Evolutionary conservation across 2,329 filamentous ascomycete genomes (phyloP).

Genomic region (Fusarium equiseti): DNA sequence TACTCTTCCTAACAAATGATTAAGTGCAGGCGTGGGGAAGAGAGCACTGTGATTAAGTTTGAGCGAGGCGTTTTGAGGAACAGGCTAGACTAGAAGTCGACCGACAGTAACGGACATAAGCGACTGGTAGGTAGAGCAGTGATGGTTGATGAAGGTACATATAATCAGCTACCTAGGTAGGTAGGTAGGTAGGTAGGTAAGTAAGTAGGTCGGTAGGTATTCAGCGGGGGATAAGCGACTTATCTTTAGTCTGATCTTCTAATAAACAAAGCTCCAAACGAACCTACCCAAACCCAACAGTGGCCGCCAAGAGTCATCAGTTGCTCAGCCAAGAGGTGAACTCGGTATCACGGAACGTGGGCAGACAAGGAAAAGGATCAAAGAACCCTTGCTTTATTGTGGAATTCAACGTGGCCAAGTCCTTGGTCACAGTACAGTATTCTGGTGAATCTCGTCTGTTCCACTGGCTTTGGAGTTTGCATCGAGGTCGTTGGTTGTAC

Average conservation of each 20-base stretch:
- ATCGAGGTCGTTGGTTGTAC: constrained; percentile 7
- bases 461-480: constrained; percentile 3
- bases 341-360: constrained; percentile 30
- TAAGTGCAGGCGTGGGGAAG: constrained; percentile 7
- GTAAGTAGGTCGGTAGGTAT: neutral
- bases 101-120: neutral
- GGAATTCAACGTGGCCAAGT: constrained; percentile 29
- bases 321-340: constrained; percentile 34
- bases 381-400: constrained; percentile 13
- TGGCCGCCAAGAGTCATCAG: constrained; percentile 30
- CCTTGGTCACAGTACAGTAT: neutral
- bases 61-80: constrained; percentile 28
- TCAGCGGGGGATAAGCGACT: constrained; percentile 1
- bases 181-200: neutral
- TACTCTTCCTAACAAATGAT: constrained; percentile 1
- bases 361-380: constrained; percentile 4
- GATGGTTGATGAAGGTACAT: neutral
- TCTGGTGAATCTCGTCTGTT: constrained; percentile 17
- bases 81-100: neutral
- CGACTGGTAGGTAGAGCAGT: neutral
- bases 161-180: neutral
- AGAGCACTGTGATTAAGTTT: constrained; percentile 29
- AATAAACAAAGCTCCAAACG: constrained; percentile 2
- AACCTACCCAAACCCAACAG: neutral
- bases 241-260: constrained; percentile 27